A percentile compares a stretch with the other conserved stretches of the same genome.
These are phyloP conservation scores for Zygoascus ofunaensis DNA, from an alignment of 805 yeast genomes.

Conservation along the genomic window DNA sequence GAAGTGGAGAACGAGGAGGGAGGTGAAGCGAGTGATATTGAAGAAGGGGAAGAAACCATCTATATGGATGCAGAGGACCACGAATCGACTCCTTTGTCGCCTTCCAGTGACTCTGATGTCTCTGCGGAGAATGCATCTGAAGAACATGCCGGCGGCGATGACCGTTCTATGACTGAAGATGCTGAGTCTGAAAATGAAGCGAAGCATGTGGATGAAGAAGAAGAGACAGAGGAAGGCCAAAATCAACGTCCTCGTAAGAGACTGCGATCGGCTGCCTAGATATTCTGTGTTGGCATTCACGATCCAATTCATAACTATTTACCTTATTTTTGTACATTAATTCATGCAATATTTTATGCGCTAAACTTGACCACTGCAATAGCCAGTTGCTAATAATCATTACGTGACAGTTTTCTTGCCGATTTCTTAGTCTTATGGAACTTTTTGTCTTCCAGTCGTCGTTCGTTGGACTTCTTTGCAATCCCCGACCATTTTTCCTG, in stretches of 20 bases:
- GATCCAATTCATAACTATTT: too few species aligned
- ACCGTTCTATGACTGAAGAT: too few species aligned
- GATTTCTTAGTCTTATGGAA: conserved; percentile 28
- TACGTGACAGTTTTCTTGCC: conserved; percentile 20
- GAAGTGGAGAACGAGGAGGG: conserved; percentile 2
- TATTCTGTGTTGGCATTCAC: too few species aligned
- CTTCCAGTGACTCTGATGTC: background rate
- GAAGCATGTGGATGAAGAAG: background rate
- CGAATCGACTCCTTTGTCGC: background rate
- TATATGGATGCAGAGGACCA: background rate
- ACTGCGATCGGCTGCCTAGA: too few species aligned
- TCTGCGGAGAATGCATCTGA: too few species aligned
- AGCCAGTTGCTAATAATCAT: background rate
- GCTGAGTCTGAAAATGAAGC: background rate
- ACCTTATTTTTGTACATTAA: too few species aligned
- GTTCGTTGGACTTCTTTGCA: conserved; percentile 30
- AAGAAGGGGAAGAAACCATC: conserved; percentile 1
- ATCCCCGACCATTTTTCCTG: conserved; percentile 30
- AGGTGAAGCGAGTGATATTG: conserved; percentile 5
- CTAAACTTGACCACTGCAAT: too few species aligned
- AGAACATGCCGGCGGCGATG: too few species aligned
- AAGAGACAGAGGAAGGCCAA: background rate
- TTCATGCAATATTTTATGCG: too few species aligned
- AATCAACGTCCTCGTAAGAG: background rate
- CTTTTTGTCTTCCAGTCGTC: conserved; percentile 17